Conservation (phyloP, 371 early-diverging fungal genomes). For the Haplosporangium sp. region DNA sequence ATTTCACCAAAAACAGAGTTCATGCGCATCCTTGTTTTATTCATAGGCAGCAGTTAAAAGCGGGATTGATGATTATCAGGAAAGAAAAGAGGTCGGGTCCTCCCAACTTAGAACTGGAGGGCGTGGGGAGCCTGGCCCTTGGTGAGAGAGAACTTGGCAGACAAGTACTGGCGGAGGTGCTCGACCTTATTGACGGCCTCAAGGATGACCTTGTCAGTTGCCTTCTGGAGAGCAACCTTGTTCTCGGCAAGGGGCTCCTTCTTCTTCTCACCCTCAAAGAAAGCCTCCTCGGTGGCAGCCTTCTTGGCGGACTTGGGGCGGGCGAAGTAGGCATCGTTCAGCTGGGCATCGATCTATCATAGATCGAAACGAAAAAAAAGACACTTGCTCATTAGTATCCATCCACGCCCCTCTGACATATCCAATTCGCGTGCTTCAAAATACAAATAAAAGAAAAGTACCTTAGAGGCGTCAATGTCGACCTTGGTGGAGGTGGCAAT, state of each 20-base stretch:
- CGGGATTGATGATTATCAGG: background rate
- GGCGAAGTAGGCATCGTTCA: conserved; percentile 96
- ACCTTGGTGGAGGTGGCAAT: conserved; percentile 98
- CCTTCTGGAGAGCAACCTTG: conserved; percentile 83
- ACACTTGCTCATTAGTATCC: background rate
- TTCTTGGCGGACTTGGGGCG: conserved; percentile 77
- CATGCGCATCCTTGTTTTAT: conserved; percentile 23
- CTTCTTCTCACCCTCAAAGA: conserved; percentile 82
- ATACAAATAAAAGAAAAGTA: conserved; percentile 38
- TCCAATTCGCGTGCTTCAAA: background rate
- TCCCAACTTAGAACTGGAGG: conserved; percentile 85
- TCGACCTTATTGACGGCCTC: conserved; percentile 87
- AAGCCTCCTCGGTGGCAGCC: conserved; percentile 84
- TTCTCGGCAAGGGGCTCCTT: conserved; percentile 72
- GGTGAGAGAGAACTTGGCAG: conserved; percentile 85
- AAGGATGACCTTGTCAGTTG: conserved; percentile 85
- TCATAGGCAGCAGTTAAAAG: conserved; percentile 4
- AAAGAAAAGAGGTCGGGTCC: background rate
- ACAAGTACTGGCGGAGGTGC: conserved; percentile 87
- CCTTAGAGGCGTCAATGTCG: conserved; percentile 82
- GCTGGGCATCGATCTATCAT: conserved; percentile 74
- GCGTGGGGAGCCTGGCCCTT: conserved; percentile 97
- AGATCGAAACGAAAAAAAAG: background rate
- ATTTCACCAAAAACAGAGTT: conserved; percentile 11
- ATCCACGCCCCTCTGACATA: background rate